Base-by-base conservation (phyloP, 2,329 filamentous ascomycete genomes). In the Calonectria leucothoes region DNA sequence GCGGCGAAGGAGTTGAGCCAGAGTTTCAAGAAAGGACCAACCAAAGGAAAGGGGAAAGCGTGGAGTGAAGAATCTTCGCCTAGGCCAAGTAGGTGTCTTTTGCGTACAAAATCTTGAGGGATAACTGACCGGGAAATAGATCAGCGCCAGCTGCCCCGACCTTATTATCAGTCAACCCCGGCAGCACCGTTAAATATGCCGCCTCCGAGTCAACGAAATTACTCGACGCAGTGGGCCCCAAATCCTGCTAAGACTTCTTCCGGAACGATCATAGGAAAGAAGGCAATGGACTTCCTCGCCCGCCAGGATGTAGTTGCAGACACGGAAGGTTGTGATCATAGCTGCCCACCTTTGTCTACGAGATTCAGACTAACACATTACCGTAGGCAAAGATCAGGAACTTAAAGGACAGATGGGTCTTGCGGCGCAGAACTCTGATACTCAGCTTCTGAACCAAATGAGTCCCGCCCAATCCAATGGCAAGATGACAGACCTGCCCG, bases 1-100 rank as follows among this genome's bases (percentile, higher is more conserved):
- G 82, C 75, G 12, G 83, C 83, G 17, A 70, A 71, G 20, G 81
- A 76, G 6, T 78, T 84, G 15, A 78, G 77, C 1, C 49, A 61
- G 2, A 76, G 74, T 48, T 84, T 84, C 68, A 80, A 78, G 15
- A 72, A 75, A 20, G 69, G 66, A 1, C 7, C 69, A 27, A 11
- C 27, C 4, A 77, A 73, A 59, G 20, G 55, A 25, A 20, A 69
- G 14, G 35, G 27, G 11, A 39, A 63, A 14, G 25, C 52, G 11
- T 27, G 23, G 17, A 61, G 31, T 29, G 33, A 27, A 20, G 10
- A 6, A 6, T 39, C 33, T 15, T 61, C 55, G 4, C 23, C 33
- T 29, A 37, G 33, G n/a, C 33, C 35, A 61, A 11, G 55, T 39
- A 39, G 4, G 23, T 20, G 39, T 39, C 33, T 61, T 27, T 14